A percentile compares a stretch with the other conserved stretches of the same genome.
Evolutionary conservation across 257 asterid species (phyloP).

Genomic region (Craterostigma plantagineum): DNA sequence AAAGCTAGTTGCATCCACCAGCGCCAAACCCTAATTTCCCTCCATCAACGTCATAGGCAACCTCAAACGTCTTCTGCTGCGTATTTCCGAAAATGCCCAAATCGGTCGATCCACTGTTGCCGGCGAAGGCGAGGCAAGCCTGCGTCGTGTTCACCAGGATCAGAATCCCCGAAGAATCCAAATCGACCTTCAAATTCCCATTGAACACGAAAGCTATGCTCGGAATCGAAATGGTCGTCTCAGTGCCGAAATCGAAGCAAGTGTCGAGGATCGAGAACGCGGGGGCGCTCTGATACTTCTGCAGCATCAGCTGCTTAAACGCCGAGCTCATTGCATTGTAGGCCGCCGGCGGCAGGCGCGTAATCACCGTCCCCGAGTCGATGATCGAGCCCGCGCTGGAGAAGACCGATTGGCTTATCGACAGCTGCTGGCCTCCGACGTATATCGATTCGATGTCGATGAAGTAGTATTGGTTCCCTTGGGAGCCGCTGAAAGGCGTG

Average conservation of each 20-base stretch:
- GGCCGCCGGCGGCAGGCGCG: conserved; percentile 47
- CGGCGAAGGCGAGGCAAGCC: conserved; percentile 55
- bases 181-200: conserved; percentile 24
- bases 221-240: conserved; percentile 20
- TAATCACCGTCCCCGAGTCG: conserved; percentile 83
- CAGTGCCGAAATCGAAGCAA: conserved; percentile 35
- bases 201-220: conserved; percentile 27
- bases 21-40: conserved; percentile 51
- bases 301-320: conserved; percentile 21
- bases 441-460: conserved; percentile 21
- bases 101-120: conserved; percentile 15
- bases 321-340: conserved; percentile 24
- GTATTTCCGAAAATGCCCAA: conserved; percentile 40
- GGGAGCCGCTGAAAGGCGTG: conserved; percentile 34
- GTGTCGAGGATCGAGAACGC: conserved; percentile 45
- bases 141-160: conserved; percentile 2
- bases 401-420: conserved; percentile 31
- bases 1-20: conserved; percentile 28
- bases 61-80: conserved; percentile 56
- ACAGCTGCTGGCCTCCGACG: conserved; percentile 29
- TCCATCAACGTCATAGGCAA: conserved; percentile 55
- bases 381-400: conserved; percentile 31
- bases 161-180: conserved; percentile 23
- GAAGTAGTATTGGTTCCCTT: conserved; percentile 24
- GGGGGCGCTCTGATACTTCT: conserved; percentile 25